These are phyloP conservation scores for Lepiota subincarnata DNA, from an alignment of 768 basidiomycete genomes.

Conservation along the genomic window DNA sequence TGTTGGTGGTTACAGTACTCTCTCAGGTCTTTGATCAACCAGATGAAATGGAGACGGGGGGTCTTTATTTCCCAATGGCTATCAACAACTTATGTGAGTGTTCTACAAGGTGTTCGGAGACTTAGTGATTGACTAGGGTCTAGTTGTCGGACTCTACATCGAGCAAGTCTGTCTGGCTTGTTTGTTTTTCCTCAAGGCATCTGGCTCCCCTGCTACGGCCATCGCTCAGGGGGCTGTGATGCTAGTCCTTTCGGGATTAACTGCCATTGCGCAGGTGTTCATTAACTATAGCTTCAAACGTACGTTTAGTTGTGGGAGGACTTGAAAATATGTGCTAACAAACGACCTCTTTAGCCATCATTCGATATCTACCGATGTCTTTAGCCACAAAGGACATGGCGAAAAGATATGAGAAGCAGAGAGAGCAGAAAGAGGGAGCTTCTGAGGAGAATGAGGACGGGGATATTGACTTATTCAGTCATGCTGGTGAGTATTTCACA, in stretches of 20 bases:
- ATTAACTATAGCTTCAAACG: constrained; percentile 36
- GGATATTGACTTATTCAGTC: constrained; percentile 32
- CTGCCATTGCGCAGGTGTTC: constrained; percentile 39
- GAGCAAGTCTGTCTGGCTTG: constrained; percentile 62
- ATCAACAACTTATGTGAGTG: constrained; percentile 46
- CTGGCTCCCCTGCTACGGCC: constrained; percentile 30
- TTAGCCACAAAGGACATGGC: constrained; percentile 56
- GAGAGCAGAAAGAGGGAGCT: constrained; percentile 17
- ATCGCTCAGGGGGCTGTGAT: constrained; percentile 47
- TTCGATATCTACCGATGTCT: constrained; percentile 55
- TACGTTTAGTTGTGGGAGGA: constrained; percentile 19
- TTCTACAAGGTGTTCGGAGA: constrained; percentile 13
- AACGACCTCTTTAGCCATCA: constrained; percentile 35
- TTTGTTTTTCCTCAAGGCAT: constrained; percentile 60
- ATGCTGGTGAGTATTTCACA: constrained; percentile 23
- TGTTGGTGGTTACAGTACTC: constrained; percentile 30
- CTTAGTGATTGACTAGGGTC: constrained; percentile 11
- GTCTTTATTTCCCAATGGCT: constrained; percentile 41
- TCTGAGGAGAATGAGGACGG: not conserved
- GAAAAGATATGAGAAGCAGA: constrained; percentile 34
- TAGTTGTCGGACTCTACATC: constrained; percentile 69
- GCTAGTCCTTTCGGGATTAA: constrained; percentile 55
- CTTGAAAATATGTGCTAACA: not conserved
- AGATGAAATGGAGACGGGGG: constrained; percentile 44
- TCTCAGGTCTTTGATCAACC: constrained; percentile 51